A percentile compares a stretch with the other conserved stretches of the same genome.
Conservation (phyloP, 2,329 filamentous ascomycete species). For the Chrysosporium keratinophilum region DNA sequence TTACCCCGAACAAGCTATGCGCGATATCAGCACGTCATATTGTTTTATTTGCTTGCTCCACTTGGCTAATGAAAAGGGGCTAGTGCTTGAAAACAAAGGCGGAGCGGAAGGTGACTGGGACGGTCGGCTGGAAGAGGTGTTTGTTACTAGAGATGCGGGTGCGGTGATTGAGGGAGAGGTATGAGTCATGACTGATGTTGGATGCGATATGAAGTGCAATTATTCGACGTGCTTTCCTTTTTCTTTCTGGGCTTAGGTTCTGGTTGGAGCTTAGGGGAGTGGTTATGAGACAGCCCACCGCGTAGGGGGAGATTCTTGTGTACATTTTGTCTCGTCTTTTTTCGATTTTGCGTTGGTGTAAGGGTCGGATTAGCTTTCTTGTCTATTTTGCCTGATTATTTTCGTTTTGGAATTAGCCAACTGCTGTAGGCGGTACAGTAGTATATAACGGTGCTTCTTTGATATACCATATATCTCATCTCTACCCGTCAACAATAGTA, state of each 20-base stretch:
- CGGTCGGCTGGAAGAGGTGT: slow-evolving; percentile 37
- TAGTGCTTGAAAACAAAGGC: slow-evolving; percentile 57
- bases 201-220: not conserved
- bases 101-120: slow-evolving; percentile 16
- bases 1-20: slow-evolving; percentile 75
- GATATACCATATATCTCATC: too few species aligned
- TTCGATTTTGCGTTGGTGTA: not conserved
- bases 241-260: not conserved
- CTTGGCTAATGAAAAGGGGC: slow-evolving; percentile 83
- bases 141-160: slow-evolving; percentile 31
- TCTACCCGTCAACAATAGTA: too few species aligned
- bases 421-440: too few species aligned
- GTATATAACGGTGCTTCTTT: too few species aligned
- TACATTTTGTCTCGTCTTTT: not conserved
- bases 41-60: slow-evolving; percentile 93
- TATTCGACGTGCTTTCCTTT: not conserved
- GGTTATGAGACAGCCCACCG: too few species aligned
- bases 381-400: not conserved
- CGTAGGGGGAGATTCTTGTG: too few species aligned
- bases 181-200: slow-evolving; percentile 10
- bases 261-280: not conserved
- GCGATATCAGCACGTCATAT: slow-evolving; percentile 84
- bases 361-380: not conserved
- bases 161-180: slow-evolving; percentile 23
- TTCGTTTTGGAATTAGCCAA: too few species aligned